phyloP scores from a whole-genome alignment of 345 rosid genomes.

The Aquilaria sinensis region DNA sequence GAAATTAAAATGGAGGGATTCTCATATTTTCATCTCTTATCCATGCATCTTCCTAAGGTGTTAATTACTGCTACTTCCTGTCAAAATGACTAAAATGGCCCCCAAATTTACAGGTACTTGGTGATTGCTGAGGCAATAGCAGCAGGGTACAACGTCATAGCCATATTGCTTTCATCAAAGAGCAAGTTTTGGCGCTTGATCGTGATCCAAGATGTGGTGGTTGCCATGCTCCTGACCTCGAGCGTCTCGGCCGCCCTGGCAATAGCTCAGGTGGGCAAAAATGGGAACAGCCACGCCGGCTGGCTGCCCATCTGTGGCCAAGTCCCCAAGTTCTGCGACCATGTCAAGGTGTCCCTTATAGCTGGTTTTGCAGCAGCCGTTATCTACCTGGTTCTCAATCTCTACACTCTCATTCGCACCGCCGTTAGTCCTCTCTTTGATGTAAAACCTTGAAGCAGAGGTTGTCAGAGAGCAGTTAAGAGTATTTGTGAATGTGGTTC shows the following conservation, averaged over 20 bases:
- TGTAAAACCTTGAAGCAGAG: slow-evolving; percentile 13
- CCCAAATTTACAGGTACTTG: slow-evolving; percentile 27
- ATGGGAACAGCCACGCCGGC: slow-evolving; percentile 52
- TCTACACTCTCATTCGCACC: slow-evolving; percentile 24
- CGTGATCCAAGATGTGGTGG: slow-evolving; percentile 39
- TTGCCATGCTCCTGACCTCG: slow-evolving; percentile 30
- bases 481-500: no score
- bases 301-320: slow-evolving; percentile 56
- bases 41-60: no score
- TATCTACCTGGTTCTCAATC: slow-evolving; percentile 27
- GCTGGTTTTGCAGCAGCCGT: slow-evolving; percentile 38
- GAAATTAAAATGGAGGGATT: no score
- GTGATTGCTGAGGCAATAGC: slow-evolving; percentile 50
- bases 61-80: no score
- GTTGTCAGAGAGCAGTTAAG: no score
- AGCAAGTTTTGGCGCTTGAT: slow-evolving; percentile 21
- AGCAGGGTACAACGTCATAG: slow-evolving; percentile 26
- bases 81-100: no score
- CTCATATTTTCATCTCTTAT: no score
- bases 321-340: slow-evolving; percentile 44
- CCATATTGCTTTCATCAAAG: slow-evolving; percentile 23
- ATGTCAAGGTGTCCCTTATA: slow-evolving; percentile 30
- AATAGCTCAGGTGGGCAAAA: slow-evolving; percentile 48
- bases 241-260: slow-evolving; percentile 56
- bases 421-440: slow-evolving; percentile 29